Conservation (phyloP, 2,329 filamentous ascomycete species). For the Exophiala oligosperma region DNA sequence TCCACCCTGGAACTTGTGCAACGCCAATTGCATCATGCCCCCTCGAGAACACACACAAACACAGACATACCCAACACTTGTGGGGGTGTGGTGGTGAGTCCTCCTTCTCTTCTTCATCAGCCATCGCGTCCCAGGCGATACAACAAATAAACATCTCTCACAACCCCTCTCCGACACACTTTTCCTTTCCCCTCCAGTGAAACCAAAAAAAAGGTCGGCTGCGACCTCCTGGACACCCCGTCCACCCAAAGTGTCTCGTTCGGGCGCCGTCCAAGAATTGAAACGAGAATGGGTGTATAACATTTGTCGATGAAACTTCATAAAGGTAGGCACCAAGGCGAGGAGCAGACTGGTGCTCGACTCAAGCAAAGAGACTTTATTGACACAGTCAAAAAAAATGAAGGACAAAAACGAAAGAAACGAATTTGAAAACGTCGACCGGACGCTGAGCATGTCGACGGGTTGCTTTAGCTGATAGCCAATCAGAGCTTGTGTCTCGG, state of each 20-base stretch:
- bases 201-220: conserved; percentile 11
- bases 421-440: conserved; percentile 4
- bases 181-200: too few species aligned
- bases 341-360: conserved; percentile 24
- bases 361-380: conserved; percentile 6
- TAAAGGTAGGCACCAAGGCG: neutral
- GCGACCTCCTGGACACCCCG: neutral
- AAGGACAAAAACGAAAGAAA: conserved; percentile 1
- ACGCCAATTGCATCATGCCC: neutral
- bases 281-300: conserved; percentile 12
- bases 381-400: conserved; percentile 21
- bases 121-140: too few species aligned
- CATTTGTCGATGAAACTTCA: neutral
- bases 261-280: conserved; percentile 17
- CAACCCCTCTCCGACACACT: too few species aligned
- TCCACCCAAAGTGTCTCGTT: too few species aligned
- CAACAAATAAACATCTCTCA: too few species aligned
- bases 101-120: too few species aligned
- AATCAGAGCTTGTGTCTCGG: neutral
- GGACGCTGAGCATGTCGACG: conserved; percentile 11
- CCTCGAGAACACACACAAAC: neutral
- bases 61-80: too few species aligned
- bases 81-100: too few species aligned
- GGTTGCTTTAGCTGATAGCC: neutral
- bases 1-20: too few species aligned